A percentile compares a stretch with the other conserved stretches of the same genome.
Conservation (phyloP, 352 stramenopile species). For the Phytopythium helicoides region DNA sequence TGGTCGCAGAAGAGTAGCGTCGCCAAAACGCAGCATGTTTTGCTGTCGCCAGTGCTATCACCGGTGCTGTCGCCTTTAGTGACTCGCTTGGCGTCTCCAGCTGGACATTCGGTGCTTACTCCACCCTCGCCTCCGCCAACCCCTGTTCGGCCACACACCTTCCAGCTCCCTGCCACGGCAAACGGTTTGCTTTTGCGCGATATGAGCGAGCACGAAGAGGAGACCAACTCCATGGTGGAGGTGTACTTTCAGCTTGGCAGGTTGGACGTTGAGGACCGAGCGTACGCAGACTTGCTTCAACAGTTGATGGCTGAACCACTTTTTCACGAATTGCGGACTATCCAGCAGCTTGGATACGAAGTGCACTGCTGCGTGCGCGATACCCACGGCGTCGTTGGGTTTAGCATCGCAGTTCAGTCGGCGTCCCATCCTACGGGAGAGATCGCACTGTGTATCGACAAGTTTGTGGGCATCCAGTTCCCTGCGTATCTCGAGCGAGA, state of each 20-base stretch:
- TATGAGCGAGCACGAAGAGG: conserved; percentile 56
- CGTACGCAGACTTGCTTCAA: conserved; percentile 70
- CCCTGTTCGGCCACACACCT: conserved; percentile 40
- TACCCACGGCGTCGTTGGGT: conserved; percentile 72
- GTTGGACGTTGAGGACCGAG: conserved; percentile 37
- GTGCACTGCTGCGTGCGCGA: conserved; percentile 73
- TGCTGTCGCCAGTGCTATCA: not conserved
- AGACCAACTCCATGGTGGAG: conserved; percentile 81
- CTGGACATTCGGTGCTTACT: not conserved
- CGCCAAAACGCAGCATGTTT: too few relatives aligned
- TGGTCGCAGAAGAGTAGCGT: not conserved
- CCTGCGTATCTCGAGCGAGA: conserved; percentile 12
- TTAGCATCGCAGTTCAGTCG: conserved; percentile 70
- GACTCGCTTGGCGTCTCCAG: not conserved
- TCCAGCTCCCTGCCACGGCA: conserved; percentile 38
- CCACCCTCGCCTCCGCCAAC: conserved; percentile 15
- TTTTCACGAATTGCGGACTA: conserved; percentile 79
- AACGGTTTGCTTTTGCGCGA: conserved; percentile 62
- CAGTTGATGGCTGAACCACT: conserved; percentile 81
- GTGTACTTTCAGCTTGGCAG: conserved; percentile 84
- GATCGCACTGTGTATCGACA: conserved; percentile 60
- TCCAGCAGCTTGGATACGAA: conserved; percentile 82
- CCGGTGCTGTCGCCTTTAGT: not conserved
- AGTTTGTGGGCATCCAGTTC: conserved; percentile 58
- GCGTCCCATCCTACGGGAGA: conserved; percentile 53